These are phyloP conservation scores for Aaosphaeria arxii DNA, from an alignment of 2,329 filamentous ascomycete genomes.

Conservation along the genomic window DNA sequence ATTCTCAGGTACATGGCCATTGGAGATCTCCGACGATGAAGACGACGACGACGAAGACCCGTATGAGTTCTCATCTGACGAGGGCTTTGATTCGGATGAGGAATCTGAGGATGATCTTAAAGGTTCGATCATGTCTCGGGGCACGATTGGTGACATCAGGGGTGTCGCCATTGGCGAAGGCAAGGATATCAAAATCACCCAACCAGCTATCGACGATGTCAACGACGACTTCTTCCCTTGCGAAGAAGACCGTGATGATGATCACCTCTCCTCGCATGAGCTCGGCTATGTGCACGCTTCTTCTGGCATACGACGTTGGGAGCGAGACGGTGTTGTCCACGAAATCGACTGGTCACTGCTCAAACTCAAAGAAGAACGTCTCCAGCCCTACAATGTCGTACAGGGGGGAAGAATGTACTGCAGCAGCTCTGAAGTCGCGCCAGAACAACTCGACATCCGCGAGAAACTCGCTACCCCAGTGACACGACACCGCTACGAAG, in stretches of 20 bases:
- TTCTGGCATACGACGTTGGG: conserved; percentile 78
- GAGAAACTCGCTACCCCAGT: conserved; percentile 34
- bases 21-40: conserved; percentile 56
- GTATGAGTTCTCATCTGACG: conserved; percentile 51
- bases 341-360: conserved; percentile 97
- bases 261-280: conserved; percentile 75
- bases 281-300: conserved; percentile 86
- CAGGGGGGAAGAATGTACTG: conserved; percentile 48
- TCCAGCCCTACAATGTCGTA: conserved; percentile 71
- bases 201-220: conserved; percentile 86
- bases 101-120: conserved; percentile 17
- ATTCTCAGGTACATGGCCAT: conserved; percentile 31
- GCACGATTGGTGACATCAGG: conserved; percentile 63
- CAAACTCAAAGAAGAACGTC: conserved; percentile 68
- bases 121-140: conserved; percentile 25
- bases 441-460: conserved; percentile 27
- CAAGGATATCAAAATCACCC: conserved; percentile 78
- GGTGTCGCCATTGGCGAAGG: conserved; percentile 74
- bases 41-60: conserved; percentile 34
- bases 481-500: conserved; percentile 28
- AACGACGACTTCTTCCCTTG: conserved; percentile 78
- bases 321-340: conserved; percentile 69
- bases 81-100: conserved; percentile 46
- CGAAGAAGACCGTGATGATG: conserved; percentile 70
- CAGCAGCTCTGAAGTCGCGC: conserved; percentile 15